Base-by-base conservation (phyloP, 495 filamentous ascomycete species). In the Stereocaulon alpinum region DNA sequence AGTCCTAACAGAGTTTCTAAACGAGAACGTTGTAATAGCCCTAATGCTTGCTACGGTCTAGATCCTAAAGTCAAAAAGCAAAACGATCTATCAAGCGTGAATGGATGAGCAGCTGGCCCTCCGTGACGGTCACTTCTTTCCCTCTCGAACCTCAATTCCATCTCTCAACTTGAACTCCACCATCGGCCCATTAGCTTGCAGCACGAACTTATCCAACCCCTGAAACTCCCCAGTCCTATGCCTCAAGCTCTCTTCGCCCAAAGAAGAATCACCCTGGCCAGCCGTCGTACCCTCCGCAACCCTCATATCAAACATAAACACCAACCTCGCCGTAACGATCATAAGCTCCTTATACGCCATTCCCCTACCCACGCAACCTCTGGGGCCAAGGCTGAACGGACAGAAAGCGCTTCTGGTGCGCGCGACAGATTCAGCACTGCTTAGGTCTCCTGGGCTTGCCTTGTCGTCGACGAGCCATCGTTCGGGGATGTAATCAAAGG, bases 311-410 rank as follows among this genome's bases (percentile, higher is more conserved):
- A 22, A 56, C 54, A 22, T 14, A 75, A 64, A 66, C 9, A 83
- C 51, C 43, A 74, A 67, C 11, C 79, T 61, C 27, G 76, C 79
- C 30, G 81, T 58, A 15, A 74, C 71, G 5, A 74, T 73, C 62
- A 68, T 73, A 71, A 81, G 73, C 63, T 76, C 73, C 20, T 61
- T 54, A 34, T 77, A 79, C 1, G 82, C 82, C 53, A 86, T 62
- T 0, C 73, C 71, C 65, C 82, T 82, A 2, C 82, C 84, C 24
- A 85, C 77, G 59, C 83, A 86, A 2, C 73, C 73, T 17, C 82
- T 67, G 0, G 78, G 74, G 0, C 84, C 83, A 44, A 82, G 65
- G 4, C 73, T 76, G 63, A 85, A 86, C 1, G 84, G 77, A 50
- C 70, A 75, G 65, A 82, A 85, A 2, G 80, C 81, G 40, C 73